Evolutionary conservation across 345 rosid species (phyloP).

Genomic region (Abelmoschus esculentus): DNA sequence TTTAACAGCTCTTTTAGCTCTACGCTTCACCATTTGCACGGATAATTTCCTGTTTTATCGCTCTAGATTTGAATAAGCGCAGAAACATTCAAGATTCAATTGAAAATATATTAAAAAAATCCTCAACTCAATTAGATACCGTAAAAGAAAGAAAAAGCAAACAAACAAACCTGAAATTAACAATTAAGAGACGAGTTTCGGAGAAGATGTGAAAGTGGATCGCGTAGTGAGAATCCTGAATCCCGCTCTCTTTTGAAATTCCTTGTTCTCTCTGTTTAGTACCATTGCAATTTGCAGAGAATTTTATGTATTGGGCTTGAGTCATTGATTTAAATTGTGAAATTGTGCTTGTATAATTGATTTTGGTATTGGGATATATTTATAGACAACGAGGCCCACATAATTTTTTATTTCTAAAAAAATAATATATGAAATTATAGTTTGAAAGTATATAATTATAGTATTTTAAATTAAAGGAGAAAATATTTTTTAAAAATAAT

Average conservation of each 20-base stretch:
- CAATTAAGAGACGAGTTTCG: neutral
- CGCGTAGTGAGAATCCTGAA: neutral
- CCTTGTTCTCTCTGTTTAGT: neutral
- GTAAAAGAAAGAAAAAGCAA: too few relatives aligned
- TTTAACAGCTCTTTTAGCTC: conserved; percentile 11
- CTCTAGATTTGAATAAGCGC: neutral
- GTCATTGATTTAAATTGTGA: too few relatives aligned
- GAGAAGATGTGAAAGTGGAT: neutral
- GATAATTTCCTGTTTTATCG: neutral
- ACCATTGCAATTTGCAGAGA: neutral
- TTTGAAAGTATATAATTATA: too few relatives aligned
- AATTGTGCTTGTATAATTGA: too few relatives aligned
- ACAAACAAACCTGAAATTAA: neutral
- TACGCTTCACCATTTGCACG: conserved; percentile 10
- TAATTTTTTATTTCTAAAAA: too few relatives aligned
- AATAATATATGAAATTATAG: too few relatives aligned
- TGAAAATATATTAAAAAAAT: neutral
- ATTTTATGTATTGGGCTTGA: neutral
- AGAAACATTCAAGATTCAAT: neutral
- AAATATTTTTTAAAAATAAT: too few relatives aligned
- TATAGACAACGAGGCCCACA: too few relatives aligned
- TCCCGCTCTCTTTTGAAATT: conserved; percentile 10
- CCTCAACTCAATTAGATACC: neutral
- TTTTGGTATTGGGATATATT: too few relatives aligned
- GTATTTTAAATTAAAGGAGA: too few relatives aligned